A percentile compares a stretch with the other conserved stretches of the same genome.
phyloP scores from a whole-genome alignment of 805 yeast species.

The Candida argentea region DNA sequence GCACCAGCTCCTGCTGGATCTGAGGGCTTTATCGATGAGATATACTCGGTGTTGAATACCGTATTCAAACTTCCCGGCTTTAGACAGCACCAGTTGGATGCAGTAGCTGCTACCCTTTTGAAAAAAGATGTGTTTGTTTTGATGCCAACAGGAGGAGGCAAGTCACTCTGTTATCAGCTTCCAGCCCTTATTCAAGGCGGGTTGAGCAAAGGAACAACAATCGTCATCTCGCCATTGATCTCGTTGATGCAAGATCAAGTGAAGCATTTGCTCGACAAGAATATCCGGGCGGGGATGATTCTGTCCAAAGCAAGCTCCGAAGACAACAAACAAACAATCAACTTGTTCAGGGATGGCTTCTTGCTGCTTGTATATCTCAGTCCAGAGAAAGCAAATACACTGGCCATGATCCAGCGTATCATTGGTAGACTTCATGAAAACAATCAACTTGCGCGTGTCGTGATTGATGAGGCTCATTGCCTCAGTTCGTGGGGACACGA shows the following conservation, averaged over 20 bases:
- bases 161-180: conserved; percentile 88
- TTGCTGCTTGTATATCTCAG: conserved; percentile 77
- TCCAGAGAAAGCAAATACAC: conserved; percentile 87
- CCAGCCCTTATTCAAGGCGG: conserved; percentile 83
- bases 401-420: conserved; percentile 55
- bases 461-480: conserved; percentile 97
- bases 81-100: conserved; percentile 79
- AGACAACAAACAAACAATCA: conserved; percentile 54
- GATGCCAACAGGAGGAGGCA: conserved; percentile 99
- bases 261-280: conserved; percentile 55
- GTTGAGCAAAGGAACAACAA: conserved; percentile 69
- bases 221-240: conserved; percentile 89
- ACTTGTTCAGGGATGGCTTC: conserved; percentile 52
- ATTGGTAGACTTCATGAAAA: conserved; percentile 47
- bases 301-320: conserved; percentile 62
- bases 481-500: conserved; percentile 99
- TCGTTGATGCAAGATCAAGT: conserved; percentile 98
- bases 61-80: conserved; percentile 59
- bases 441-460: conserved; percentile 65
- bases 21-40: conserved; percentile 58
- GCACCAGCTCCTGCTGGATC: conserved; percentile 19
- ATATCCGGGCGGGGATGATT: conserved; percentile 79
- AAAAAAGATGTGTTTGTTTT: conserved; percentile 88
- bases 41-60: conserved; percentile 42
- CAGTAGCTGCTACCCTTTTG: conserved; percentile 62